Conservation (phyloP, 768 basidiomycete genomes). For the Podaxis rugospora region DNA sequence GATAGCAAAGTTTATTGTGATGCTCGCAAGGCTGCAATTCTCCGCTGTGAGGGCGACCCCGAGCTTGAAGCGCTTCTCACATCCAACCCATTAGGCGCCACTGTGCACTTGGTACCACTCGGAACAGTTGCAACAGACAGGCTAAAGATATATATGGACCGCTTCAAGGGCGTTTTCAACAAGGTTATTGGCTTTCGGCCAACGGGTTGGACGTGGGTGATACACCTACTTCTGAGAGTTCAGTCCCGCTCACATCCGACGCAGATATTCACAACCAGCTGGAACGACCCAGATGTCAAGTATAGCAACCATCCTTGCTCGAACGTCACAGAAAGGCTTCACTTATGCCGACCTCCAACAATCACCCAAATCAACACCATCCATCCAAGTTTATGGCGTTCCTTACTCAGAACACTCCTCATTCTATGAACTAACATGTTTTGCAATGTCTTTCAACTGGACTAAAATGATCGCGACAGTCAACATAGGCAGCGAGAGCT, state of each 20-base stretch:
- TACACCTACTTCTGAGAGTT: slow-evolving; percentile 2
- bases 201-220: slow-evolving; percentile 93
- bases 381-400: slow-evolving; percentile 73
- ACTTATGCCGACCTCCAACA: slow-evolving; percentile 64
- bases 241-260: not conserved
- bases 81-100: slow-evolving; percentile 65
- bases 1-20: slow-evolving; percentile 88
- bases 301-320: slow-evolving; percentile 64
- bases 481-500: slow-evolving; percentile 70
- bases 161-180: slow-evolving; percentile 66
- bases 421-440: slow-evolving; percentile 93
- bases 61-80: slow-evolving; percentile 80
- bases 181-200: slow-evolving; percentile 83
- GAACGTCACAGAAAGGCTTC: slow-evolving; percentile 63
- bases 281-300: slow-evolving; percentile 61
- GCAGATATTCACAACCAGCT: slow-evolving; percentile 61
- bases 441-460: slow-evolving; percentile 86
- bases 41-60: slow-evolving; percentile 80
- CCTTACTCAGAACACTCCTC: slow-evolving; percentile 96
- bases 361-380: slow-evolving; percentile 64
- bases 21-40: slow-evolving; percentile 71
- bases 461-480: slow-evolving; percentile 93
- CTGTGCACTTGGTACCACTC: slow-evolving; percentile 85
- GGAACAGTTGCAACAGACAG: slow-evolving; percentile 70
- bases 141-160: slow-evolving; percentile 71